These are phyloP conservation scores for Handroanthus guayacan DNA, from an alignment of 257 asterid genomes.

Conservation along the genomic window DNA sequence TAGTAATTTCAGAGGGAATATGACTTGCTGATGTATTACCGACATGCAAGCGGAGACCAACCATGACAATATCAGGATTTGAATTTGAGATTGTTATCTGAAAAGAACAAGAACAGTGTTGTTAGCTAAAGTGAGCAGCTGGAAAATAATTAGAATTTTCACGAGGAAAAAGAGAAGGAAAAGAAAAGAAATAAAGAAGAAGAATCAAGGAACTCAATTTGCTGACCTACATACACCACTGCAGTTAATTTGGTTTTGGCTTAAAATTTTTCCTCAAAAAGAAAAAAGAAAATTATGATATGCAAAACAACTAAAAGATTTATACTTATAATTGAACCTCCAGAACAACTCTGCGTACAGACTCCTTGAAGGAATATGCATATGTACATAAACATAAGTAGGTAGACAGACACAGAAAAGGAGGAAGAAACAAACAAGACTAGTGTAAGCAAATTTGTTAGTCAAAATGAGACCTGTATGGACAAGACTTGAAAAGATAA, in stretches of 20 bases:
- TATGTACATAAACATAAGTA: background rate
- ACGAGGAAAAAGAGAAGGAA: too few species aligned
- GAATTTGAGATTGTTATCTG: slow-evolving; percentile 92
- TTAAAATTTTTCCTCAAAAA: background rate
- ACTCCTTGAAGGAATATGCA: background rate
- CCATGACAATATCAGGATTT: slow-evolving; percentile 98
- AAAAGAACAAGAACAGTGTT: slow-evolving; percentile 26
- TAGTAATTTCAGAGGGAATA: slow-evolving; percentile 85
- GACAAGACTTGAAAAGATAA: slow-evolving; percentile 24
- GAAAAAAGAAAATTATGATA: background rate
- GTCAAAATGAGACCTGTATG: background rate
- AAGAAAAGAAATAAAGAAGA: background rate
- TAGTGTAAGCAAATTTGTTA: background rate
- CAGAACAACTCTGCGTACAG: too few species aligned
- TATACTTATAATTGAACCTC: too few species aligned
- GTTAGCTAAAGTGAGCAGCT: background rate
- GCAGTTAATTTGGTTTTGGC: slow-evolving; percentile 19
- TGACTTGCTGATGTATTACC: slow-evolving; percentile 91
- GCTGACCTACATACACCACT: slow-evolving; percentile 11
- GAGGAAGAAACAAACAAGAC: background rate
- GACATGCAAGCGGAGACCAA: slow-evolving; percentile 92
- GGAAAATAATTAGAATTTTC: background rate
- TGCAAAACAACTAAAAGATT: background rate
- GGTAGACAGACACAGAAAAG: too few species aligned
- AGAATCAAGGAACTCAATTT: slow-evolving; percentile 2